Percentiles rank a stretch among this genome's conserved stretches.
These are phyloP conservation scores for Erodium moschatum DNA, from an alignment of 441 rosid species.

Conservation along the genomic window DNA sequence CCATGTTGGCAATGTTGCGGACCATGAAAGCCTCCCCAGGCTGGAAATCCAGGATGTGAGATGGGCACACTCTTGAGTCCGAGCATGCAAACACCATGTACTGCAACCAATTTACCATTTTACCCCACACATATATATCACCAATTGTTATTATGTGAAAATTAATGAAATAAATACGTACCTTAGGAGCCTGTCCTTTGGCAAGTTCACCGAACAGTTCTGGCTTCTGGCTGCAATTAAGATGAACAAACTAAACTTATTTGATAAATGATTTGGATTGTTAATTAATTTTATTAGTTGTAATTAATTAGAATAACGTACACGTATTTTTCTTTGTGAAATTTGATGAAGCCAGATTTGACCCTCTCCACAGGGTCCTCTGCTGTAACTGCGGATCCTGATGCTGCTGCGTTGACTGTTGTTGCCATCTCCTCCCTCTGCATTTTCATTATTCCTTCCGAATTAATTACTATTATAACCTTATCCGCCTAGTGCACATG, in stretches of 20 bases:
- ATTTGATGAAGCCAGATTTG: conserved; percentile 65
- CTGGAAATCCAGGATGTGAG: conserved; percentile 72
- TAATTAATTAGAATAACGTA: too few relatives aligned
- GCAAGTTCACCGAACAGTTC: conserved; percentile 63
- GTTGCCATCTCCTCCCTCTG: conserved; percentile 3
- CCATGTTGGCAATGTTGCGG: conserved; percentile 89
- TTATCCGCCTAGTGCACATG: too few relatives aligned
- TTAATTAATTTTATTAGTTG: too few relatives aligned
- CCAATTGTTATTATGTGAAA: too few relatives aligned
- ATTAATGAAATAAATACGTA: conserved; percentile 14
- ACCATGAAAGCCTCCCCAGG: conserved; percentile 96
- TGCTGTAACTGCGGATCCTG: not conserved
- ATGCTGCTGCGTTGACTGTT: not conserved
- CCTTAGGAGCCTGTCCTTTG: conserved; percentile 93
- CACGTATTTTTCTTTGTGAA: conserved; percentile 91
- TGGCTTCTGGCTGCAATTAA: conserved; percentile 61
- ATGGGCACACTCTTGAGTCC: conserved; percentile 93
- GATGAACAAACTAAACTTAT: not conserved
- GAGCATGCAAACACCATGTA: conserved; percentile 96
- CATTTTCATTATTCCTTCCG: not conserved
- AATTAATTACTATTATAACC: too few relatives aligned
- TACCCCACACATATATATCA: too few relatives aligned
- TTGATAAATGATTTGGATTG: too few relatives aligned
- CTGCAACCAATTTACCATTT: conserved; percentile 31
- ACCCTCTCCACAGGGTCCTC: conserved; percentile 28